Conservation (phyloP, 2,329 filamentous ascomycete species). For the Paraphoma sp. region DNA sequence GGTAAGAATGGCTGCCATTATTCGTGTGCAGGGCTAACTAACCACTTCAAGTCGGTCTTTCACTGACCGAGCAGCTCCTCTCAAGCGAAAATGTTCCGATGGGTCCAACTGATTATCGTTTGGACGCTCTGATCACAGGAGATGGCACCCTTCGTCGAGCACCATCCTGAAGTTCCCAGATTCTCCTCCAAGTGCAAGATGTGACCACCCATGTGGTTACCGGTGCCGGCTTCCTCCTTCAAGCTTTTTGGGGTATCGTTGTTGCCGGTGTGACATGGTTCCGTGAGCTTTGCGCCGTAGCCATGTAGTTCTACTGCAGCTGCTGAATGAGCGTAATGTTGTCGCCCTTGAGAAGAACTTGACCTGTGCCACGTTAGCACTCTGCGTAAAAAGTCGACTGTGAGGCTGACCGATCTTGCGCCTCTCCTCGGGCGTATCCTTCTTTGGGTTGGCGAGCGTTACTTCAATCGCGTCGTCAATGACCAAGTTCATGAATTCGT, state of each 20-base stretch:
- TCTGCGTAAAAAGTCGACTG: too few relatives aligned
- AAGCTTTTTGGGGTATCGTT: background rate
- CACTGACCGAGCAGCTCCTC: conserved; percentile 85
- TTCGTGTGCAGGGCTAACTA: conserved; percentile 41
- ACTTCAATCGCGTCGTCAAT: conserved; percentile 96
- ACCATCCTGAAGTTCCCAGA: conserved; percentile 9
- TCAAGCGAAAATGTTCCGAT: conserved; percentile 73
- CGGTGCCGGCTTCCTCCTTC: background rate
- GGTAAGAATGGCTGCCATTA: conserved; percentile 56
- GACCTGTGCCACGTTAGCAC: conserved; percentile 60
- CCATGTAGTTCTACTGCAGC: conserved; percentile 26
- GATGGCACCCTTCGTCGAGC: conserved; percentile 62
- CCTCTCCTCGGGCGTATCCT: conserved; percentile 78
- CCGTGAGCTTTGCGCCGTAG: background rate
- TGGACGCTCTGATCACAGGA: conserved; percentile 79
- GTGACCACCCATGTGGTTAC: conserved; percentile 4
- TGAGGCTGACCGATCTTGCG: conserved; percentile 73
- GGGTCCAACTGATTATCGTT: conserved; percentile 75
- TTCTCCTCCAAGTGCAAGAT: conserved; percentile 6
- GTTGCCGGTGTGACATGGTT: background rate
- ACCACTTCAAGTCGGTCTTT: conserved; percentile 71
- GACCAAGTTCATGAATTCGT: conserved; percentile 99
- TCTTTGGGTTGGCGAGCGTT: conserved; percentile 79
- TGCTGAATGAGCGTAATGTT: conserved; percentile 80
- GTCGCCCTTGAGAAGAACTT: conserved; percentile 87